These are phyloP conservation scores for Vitellaria paradoxa DNA, from an alignment of 179 eudicot species.

Conservation along the genomic window DNA sequence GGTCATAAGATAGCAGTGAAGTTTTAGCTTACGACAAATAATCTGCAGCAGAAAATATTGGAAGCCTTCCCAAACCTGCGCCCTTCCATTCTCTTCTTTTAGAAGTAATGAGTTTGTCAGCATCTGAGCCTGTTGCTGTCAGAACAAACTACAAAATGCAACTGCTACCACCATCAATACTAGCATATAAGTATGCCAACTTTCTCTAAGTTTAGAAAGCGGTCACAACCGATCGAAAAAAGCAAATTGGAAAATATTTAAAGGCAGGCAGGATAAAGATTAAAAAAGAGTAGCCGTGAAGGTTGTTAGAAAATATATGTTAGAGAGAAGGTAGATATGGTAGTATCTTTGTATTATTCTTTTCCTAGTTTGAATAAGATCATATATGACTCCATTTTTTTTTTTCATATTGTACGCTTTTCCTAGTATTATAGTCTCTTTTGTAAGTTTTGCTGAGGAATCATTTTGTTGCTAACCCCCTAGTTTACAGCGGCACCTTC, in stretches of 20 bases:
- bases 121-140: slow-evolving; percentile 87
- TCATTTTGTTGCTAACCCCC: no score
- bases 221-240: background rate
- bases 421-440: no score
- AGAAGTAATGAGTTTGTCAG: slow-evolving; percentile 59
- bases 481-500: no score
- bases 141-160: slow-evolving; percentile 66
- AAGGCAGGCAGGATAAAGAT: background rate
- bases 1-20: background rate
- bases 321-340: background rate
- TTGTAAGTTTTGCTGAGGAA: no score
- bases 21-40: slow-evolving; percentile 63
- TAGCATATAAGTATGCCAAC: slow-evolving; percentile 3
- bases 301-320: background rate
- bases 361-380: no score
- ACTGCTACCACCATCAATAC: slow-evolving; percentile 10
- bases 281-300: background rate
- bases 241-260: background rate
- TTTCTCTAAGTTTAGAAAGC: slow-evolving; percentile 16
- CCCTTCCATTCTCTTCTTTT: slow-evolving; percentile 74
- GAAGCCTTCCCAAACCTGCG: slow-evolving; percentile 75
- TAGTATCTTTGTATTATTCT: no score
- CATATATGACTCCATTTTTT: no score
- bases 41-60: slow-evolving; percentile 77
- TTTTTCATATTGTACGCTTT: no score